Conservation (phyloP, 805 yeast genomes). For the Grigorovia yakushimaensis region DNA sequence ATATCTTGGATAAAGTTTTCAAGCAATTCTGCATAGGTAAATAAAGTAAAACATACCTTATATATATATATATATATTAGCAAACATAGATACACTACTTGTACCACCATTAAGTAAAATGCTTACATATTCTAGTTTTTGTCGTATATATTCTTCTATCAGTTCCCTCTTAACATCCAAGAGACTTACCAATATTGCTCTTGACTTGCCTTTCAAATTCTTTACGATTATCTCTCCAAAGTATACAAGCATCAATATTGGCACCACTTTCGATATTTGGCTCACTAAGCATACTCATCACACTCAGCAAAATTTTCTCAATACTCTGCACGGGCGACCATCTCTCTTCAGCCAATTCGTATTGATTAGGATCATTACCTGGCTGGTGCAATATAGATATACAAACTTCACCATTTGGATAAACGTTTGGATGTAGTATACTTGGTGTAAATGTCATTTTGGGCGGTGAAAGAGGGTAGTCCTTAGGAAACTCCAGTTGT, state of each 20-base stretch:
- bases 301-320: slow-evolving; percentile 90
- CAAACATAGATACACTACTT: no score
- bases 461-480: slow-evolving; percentile 81
- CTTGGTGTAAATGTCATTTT: slow-evolving; percentile 67
- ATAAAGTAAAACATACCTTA: no score
- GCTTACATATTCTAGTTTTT: neutral
- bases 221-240: slow-evolving; percentile 80
- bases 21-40: slow-evolving; percentile 92
- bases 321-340: slow-evolving; percentile 98
- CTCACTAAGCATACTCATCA: slow-evolving; percentile 92
- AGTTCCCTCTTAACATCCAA: slow-evolving; percentile 43
- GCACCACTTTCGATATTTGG: slow-evolving; percentile 97
- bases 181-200: slow-evolving; percentile 54
- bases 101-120: no score
- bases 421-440: slow-evolving; percentile 86
- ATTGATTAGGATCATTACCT: slow-evolving; percentile 94
- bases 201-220: slow-evolving; percentile 59
- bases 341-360: slow-evolving; percentile 90
- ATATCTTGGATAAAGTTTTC: slow-evolving; percentile 82
- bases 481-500: slow-evolving; percentile 57
- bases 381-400: slow-evolving; percentile 92
- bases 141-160: neutral
- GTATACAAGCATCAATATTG: slow-evolving; percentile 64
- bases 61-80: no score
- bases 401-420: slow-evolving; percentile 91